Evolutionary conservation across 2,329 filamentous ascomycete genomes (phyloP).

Genomic region (Lecanicillium sp.): DNA sequence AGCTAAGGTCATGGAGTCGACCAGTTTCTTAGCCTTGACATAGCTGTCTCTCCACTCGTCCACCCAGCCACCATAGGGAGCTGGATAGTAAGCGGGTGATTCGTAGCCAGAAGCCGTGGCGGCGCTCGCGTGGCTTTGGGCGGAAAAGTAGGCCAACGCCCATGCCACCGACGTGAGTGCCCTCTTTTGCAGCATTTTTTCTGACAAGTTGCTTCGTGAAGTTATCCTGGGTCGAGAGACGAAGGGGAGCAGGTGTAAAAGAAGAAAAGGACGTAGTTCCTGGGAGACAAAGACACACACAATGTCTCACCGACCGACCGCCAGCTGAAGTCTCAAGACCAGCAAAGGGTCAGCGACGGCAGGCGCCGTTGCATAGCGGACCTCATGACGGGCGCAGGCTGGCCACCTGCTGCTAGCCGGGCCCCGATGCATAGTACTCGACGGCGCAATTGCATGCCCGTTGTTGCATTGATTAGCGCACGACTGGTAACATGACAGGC

Average conservation of each 20-base stretch:
- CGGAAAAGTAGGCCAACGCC: not conserved
- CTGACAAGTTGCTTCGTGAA: not conserved
- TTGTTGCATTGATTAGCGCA: not conserved
- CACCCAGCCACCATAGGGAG: conserved; percentile 66
- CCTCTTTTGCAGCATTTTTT: not conserved
- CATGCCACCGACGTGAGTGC: not conserved
- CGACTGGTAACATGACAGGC: not conserved
- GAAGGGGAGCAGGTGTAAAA: not conserved
- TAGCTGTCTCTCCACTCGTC: conserved; percentile 65
- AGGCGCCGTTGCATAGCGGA: conserved; percentile 1
- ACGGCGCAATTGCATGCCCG: not conserved
- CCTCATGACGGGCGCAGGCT: conserved; percentile 4
- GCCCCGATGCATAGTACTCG: not conserved
- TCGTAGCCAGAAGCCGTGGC: conserved; percentile 25
- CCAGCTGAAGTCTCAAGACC: too few relatives aligned
- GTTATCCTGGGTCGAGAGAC: not conserved
- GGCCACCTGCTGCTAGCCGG: not conserved
- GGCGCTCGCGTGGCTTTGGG: not conserved
- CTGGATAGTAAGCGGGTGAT: conserved; percentile 59
- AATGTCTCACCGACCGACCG: not conserved
- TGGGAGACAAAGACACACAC: not conserved
- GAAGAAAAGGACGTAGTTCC: not conserved
- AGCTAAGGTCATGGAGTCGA: conserved; percentile 70
- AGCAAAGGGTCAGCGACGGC: not conserved
- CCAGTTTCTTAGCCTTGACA: conserved; percentile 59